Percentiles rank a stretch among this genome's conserved stretches.
phyloP scores from a whole-genome alignment of 768 basidiomycete genomes.

The Podaxis carcinomalis region DNA sequence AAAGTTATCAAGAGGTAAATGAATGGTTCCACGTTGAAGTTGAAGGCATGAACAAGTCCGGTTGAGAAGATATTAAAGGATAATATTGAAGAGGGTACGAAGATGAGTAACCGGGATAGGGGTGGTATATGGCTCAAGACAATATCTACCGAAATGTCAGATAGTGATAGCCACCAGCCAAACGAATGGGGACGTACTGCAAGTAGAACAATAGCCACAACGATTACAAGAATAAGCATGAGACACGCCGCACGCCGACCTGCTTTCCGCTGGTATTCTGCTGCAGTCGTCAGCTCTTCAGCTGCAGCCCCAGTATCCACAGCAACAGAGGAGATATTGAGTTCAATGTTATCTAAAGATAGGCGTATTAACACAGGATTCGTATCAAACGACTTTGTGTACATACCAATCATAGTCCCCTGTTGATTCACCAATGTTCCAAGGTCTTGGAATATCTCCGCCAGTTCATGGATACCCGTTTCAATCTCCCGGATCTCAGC shows the following conservation, averaged over 20 bases:
- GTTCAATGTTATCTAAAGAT: constrained; percentile 87
- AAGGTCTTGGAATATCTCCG: constrained; percentile 94
- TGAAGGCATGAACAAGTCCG: neutral
- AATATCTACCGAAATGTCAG: constrained; percentile 1
- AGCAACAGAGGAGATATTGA: constrained; percentile 84
- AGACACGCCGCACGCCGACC: constrained; percentile 88
- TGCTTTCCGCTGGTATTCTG: constrained; percentile 92
- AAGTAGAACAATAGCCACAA: constrained; percentile 82
- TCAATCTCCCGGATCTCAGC: constrained; percentile 95
- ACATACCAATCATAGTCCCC: constrained; percentile 88
- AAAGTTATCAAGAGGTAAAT: constrained; percentile 4
- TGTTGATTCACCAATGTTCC: constrained; percentile 94
- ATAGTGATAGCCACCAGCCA: neutral
- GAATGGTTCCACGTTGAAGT: neutral
- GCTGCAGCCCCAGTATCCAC: constrained; percentile 79
- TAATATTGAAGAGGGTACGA: neutral
- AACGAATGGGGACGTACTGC: constrained; percentile 60
- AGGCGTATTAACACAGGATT: neutral
- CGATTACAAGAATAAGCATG: constrained; percentile 81
- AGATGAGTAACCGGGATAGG: neutral
- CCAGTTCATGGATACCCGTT: constrained; percentile 90
- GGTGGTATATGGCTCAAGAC: constrained; percentile 5
- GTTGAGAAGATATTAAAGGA: neutral
- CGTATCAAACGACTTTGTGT: neutral
- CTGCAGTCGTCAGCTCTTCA: constrained; percentile 83